Evolutionary conservation across 2,329 filamentous ascomycete species (phyloP), one percentile per base, ranked within the genome.

Genomic region (Fusarium nisikadoi): DNA sequence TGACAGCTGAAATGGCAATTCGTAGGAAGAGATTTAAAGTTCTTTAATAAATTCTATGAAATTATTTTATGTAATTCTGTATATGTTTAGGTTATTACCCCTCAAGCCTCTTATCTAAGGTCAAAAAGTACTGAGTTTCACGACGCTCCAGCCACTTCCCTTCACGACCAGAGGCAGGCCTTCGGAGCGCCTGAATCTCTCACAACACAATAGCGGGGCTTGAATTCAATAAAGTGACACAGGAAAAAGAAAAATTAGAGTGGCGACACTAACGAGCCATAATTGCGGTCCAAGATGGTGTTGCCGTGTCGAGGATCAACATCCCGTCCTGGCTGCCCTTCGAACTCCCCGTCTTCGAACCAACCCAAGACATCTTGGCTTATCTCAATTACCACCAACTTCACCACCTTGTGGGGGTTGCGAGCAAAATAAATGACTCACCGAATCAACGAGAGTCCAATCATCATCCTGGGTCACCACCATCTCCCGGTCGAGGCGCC

Each of bases 361-460:
- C 14, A 27, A 38, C 53, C 67, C 70, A 68, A 67, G 71, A 70
- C 52, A 19, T 43, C 53, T 62, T 56, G 47, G 47, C 71, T 68
- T 71, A 68, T 66, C 61, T 71, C 70, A 60, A 61, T 38, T 61
- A 67, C 57, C 71, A 65, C 72, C 56, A 58, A 66, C 61, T 62
- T 68, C 58, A 36, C 58, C 25, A 13, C 16, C 41, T 45, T 54
- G 75, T 71, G 74, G 72, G 72, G 63, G 42, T 41, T 16, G 29
- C 45, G 35, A 64, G 46, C 8, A 23, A 62, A 52, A 39, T 65
- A 76, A 76, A 76, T 76, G 62, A 70, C 74, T 76, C 74, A 76
- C 35, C 25, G 42, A 39, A 35, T 50, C 10, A 27, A 12, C 9
- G 0, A 52, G 27, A 31, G 41, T 45, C 19, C 68, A 74, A 74